Evolutionary conservation across 129 eudicot genomes (phyloP).

Genomic region (Chrysanthemum makinoi): DNA sequence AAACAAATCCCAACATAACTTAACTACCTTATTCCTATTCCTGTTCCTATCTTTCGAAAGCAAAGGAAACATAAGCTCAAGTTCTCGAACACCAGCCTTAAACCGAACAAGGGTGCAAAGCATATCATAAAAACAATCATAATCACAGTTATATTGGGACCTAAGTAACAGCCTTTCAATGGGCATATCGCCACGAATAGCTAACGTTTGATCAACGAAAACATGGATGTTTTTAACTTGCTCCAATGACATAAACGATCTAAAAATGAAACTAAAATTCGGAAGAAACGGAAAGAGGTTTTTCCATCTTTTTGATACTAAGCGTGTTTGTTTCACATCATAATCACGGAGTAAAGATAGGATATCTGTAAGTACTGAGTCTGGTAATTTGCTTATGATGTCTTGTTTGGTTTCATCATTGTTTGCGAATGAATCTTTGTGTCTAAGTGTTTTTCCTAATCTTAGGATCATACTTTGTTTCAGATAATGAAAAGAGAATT

Average conservation of each 20-base stretch:
- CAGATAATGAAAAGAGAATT: too few relatives aligned
- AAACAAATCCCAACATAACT: conserved; percentile 27
- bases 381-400: background rate
- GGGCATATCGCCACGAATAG: conserved; percentile 14
- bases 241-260: background rate
- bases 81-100: conserved; percentile 7
- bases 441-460: too few relatives aligned
- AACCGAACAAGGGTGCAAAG: conserved; percentile 2
- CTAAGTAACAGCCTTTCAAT: conserved; percentile 8
- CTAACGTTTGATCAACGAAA: conserved; percentile 18
- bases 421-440: background rate
- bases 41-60: background rate
- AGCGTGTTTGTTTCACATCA: background rate
- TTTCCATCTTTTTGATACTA: background rate
- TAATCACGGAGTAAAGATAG: background rate
- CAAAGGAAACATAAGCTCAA: conserved; percentile 19
- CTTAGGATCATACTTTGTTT: too few relatives aligned
- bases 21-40: background rate
- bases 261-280: background rate
- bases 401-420: background rate
- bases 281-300: background rate
- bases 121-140: conserved; percentile 16
- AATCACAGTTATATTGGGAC: conserved; percentile 12
- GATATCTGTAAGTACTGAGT: background rate
- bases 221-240: conserved; percentile 11